A percentile compares a stretch with the other conserved stretches of the same genome.
Evolutionary conservation across 208 protist species (phyloP).

Genomic region (Trypanosoma vivax): DNA sequence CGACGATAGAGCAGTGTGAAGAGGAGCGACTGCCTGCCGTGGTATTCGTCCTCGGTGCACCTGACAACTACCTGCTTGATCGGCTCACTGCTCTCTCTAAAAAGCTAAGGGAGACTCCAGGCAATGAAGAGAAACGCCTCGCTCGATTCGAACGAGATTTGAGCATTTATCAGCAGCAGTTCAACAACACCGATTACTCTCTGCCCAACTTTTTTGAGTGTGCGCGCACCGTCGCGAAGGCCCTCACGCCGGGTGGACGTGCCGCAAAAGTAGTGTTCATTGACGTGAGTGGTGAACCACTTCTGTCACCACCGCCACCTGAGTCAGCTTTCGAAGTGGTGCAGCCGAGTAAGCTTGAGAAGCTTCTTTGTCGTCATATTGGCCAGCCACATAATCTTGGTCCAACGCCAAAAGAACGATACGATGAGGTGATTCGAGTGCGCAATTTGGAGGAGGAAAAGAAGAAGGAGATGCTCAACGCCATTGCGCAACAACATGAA

Average conservation of each 20-base stretch:
- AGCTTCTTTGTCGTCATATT: slow-evolving; percentile 44
- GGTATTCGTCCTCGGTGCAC: slow-evolving; percentile 69
- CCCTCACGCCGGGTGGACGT: slow-evolving; percentile 32
- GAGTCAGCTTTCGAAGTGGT: slow-evolving; percentile 40
- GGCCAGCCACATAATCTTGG: slow-evolving; percentile 88
- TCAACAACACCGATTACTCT: slow-evolving; percentile 52
- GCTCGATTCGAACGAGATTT: slow-evolving; percentile 56
- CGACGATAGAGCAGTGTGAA: slow-evolving; percentile 33
- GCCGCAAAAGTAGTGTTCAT: slow-evolving; percentile 32
- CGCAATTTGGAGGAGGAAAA: slow-evolving; percentile 28
- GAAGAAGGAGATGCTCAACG: slow-evolving; percentile 20
- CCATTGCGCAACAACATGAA: slow-evolving; percentile 23
- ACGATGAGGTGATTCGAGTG: slow-evolving; percentile 55
- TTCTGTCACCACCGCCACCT: slow-evolving; percentile 61
- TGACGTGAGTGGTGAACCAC: slow-evolving; percentile 47
- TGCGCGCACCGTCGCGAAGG: slow-evolving; percentile 33
- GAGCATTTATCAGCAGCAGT: slow-evolving; percentile 46
- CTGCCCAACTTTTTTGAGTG: slow-evolving; percentile 79
- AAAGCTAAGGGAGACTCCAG: not conserved
- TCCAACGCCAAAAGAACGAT: slow-evolving; percentile 68
- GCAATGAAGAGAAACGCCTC: slow-evolving; percentile 28
- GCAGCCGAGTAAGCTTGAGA: slow-evolving; percentile 28
- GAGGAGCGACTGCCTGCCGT: slow-evolving; percentile 65
- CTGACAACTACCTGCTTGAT: slow-evolving; percentile 71
- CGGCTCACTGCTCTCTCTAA: slow-evolving; percentile 39